Evolutionary conservation across 31 red algal genomes (phyloP), one percentile per base, ranked within the genome.

Genomic region (Bonnemaisonia californica): DNA sequence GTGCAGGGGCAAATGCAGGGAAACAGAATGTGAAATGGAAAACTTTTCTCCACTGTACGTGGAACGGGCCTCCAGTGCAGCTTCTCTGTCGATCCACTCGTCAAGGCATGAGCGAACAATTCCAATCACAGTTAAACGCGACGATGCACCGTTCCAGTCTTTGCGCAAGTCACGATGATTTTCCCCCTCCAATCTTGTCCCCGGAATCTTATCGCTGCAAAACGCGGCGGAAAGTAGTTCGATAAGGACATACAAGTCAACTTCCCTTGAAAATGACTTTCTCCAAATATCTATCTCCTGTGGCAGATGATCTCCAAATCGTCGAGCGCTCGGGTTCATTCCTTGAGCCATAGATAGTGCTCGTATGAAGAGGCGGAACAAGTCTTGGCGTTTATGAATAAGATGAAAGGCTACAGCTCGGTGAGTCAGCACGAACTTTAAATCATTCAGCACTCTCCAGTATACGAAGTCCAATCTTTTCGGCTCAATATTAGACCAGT

Each of bases 1-100:
- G 54, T 96, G 94, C 27, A 96, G 80, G 13, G 94, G 94, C 74
- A 90, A 68, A 77, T 96, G 89, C 39, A 96, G 22, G 9, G 89
- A 90, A 22, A 92, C 54, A 5, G 84, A 63, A 27, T 88, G 83
- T 3, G 71, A 62, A 41, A 85, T 61, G 38, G 82, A 78, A 34
- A 86, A 85, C 23, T 38, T 40, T 39, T 86, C 81, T 32, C 69
- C 81, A 19, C 26, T 45, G 55, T 70, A 85, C 4, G 77, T 71
- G 1, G 69, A 79, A 26, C 80, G 59, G 18, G 75, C 82, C 63
- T 89, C 84, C 28, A 81, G 71, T 33, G 60, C 69, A 51, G 76
- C 76, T 70, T 95, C 92, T 45, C 87, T 29, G 7, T 78, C 71
- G 27, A 95, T 32, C 92, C 92, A 95, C 28, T 89, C 82, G 56